Evolutionary conservation across 192 early-diverging fungal genomes (phyloP).

Genomic region (Backusella sp.): DNA sequence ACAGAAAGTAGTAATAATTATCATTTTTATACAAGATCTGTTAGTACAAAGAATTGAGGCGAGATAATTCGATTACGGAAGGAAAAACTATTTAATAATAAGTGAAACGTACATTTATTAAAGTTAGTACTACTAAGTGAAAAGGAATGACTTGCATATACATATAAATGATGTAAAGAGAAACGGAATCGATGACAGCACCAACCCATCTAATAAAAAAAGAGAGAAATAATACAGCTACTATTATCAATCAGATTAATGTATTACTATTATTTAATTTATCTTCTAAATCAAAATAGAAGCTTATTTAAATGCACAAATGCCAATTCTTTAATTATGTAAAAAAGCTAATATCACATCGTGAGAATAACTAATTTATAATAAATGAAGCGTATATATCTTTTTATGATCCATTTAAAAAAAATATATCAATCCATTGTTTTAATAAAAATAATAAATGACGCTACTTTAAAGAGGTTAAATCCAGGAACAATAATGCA

Average conservation of each 20-base stretch:
- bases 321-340: not conserved
- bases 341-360: not conserved
- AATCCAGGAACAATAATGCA: not conserved
- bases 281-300: not conserved
- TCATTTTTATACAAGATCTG: not conserved
- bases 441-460: not conserved
- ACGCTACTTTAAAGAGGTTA: not conserved
- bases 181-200: not conserved
- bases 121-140: not conserved
- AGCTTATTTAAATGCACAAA: not conserved
- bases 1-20: not conserved
- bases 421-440: not conserved
- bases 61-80: not conserved
- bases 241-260: not conserved
- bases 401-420: not conserved
- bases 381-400: not conserved
- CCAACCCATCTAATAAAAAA: not conserved
- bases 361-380: not conserved
- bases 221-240: not conserved
- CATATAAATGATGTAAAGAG: not conserved
- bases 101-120: not conserved
- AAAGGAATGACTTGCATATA: not conserved
- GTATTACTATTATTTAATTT: not conserved
- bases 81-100: not conserved
- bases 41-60: not conserved